Evolutionary conservation across 1,284 basidiomycete genomes (phyloP).

Genomic region (Pseudozyma tsukubaensis): DNA sequence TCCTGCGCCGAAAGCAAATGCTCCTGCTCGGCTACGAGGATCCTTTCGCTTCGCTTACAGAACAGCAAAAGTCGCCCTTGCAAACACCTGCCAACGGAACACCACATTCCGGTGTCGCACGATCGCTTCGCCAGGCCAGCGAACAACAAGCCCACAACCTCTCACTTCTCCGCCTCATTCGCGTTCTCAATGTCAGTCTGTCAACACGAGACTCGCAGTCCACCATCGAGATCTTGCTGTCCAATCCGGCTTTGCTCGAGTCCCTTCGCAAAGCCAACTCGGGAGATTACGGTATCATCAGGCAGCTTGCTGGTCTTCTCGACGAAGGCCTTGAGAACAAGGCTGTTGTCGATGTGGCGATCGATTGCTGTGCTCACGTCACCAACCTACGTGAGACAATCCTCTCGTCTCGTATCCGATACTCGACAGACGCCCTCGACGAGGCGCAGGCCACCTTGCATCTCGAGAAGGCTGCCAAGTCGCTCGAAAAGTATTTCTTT

Average conservation of each 20-base stretch:
- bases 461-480: conserved; percentile 61
- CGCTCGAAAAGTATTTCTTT: conserved; percentile 81
- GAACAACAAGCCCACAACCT: conserved; percentile 86
- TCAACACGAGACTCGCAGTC: conserved; percentile 55
- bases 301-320: conserved; percentile 62
- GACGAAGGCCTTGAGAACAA: conserved; percentile 66
- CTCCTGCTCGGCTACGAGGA: conserved; percentile 81
- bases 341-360: conserved; percentile 62
- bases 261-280: conserved; percentile 61
- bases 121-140: conserved; percentile 47
- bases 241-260: conserved; percentile 60
- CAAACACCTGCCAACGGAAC: conserved; percentile 32
- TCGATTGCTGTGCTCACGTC: conserved; percentile 65
- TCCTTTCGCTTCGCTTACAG: conserved; percentile 72
- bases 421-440: conserved; percentile 58
- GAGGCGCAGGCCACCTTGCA: conserved; percentile 48
- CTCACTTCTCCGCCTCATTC: conserved; percentile 84
- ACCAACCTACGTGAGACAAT: conserved; percentile 66
- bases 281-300: conserved; percentile 65
- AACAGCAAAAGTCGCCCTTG: conserved; percentile 35
- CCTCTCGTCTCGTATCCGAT: conserved; percentile 56
- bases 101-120: conserved; percentile 46
- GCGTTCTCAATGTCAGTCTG: conserved; percentile 82
- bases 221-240: conserved; percentile 60
- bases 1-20: conserved; percentile 87